These are phyloP conservation scores for Fusarium anguioides DNA, from an alignment of 2,329 filamentous ascomycete species.

Conservation along the genomic window DNA sequence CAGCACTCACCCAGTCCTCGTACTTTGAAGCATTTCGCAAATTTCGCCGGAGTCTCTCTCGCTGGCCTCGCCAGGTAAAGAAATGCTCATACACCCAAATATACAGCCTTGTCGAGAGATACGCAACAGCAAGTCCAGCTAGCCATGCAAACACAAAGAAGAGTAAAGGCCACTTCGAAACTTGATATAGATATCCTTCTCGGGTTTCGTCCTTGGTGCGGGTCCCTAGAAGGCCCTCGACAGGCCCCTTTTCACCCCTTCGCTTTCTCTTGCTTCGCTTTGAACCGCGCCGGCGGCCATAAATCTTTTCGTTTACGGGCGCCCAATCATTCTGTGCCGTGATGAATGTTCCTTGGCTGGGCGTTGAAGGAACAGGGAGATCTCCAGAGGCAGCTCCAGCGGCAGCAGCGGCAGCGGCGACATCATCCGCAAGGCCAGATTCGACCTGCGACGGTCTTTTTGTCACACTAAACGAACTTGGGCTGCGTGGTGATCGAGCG, in stretches of 20 bases:
- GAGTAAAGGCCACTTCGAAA: slow-evolving; percentile 93
- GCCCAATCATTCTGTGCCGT: slow-evolving; percentile 96
- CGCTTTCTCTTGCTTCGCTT: slow-evolving; percentile 48
- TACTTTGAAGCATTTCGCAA: slow-evolving; percentile 81
- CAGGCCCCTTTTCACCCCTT: slow-evolving; percentile 53
- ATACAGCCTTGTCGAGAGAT: slow-evolving; percentile 86
- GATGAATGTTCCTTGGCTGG: slow-evolving; percentile 70
- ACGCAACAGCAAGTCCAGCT: slow-evolving; percentile 73
- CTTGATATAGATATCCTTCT: slow-evolving; percentile 88
- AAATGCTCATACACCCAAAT: slow-evolving; percentile 93
- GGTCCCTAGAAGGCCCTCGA: slow-evolving; percentile 59
- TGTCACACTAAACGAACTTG: slow-evolving; percentile 56
- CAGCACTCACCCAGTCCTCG: slow-evolving; percentile 83
- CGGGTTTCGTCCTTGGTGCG: slow-evolving; percentile 89
- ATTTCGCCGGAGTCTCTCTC: slow-evolving; percentile 76
- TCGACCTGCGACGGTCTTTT: slow-evolving; percentile 54
- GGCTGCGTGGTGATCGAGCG: slow-evolving; percentile 56
- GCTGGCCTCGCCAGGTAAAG: slow-evolving; percentile 85
- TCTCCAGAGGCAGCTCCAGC: slow-evolving; percentile 55
- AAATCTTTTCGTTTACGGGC: slow-evolving; percentile 80
- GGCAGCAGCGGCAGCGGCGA: slow-evolving; percentile 52
- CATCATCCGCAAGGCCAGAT: slow-evolving; percentile 47
- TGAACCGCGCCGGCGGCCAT: slow-evolving; percentile 53
- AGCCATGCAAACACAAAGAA: slow-evolving; percentile 85
- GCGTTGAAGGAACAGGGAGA: slow-evolving; percentile 36